These are phyloP conservation scores for Leccinum barrowsii DNA, from an alignment of 768 basidiomycete genomes.

Conservation along the genomic window DNA sequence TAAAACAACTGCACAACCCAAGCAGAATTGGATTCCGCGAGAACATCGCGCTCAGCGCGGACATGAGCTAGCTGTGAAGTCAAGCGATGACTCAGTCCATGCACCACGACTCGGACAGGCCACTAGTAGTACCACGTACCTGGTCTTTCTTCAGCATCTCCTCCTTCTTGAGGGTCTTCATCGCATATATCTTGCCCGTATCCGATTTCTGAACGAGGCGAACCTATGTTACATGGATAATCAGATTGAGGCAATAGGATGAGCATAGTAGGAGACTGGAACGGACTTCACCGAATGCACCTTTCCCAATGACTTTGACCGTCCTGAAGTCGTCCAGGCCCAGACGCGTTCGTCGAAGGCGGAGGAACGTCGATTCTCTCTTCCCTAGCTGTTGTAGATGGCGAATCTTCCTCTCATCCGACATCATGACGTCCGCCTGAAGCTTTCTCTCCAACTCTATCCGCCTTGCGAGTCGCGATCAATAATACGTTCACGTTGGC, in stretches of 20 bases:
- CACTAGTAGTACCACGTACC: constrained; percentile 39
- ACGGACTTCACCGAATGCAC: constrained; percentile 94
- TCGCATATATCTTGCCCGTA: constrained; percentile 97
- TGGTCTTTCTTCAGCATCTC: constrained; percentile 99
- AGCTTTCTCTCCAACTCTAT: constrained; percentile 83
- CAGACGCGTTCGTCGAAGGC: constrained; percentile 83
- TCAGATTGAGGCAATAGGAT: not conserved
- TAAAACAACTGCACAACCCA: constrained; percentile 98
- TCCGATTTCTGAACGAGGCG: constrained; percentile 95
- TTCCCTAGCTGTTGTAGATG: constrained; percentile 81
- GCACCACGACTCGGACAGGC: not conserved
- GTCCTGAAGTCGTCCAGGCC: constrained; percentile 92
- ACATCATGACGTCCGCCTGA: constrained; percentile 60
- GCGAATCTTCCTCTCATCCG: constrained; percentile 83
- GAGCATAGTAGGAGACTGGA: not conserved
- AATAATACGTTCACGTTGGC: not conserved
- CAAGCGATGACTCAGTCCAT: constrained; percentile 2
- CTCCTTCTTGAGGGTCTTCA: constrained; percentile 96
- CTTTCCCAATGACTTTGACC: constrained; percentile 98
- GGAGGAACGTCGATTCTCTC: constrained; percentile 85
- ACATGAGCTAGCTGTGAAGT: constrained; percentile 85
- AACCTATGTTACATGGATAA: constrained; percentile 42
- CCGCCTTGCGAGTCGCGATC: constrained; percentile 48
- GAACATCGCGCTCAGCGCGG: constrained; percentile 93
- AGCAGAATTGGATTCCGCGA: constrained; percentile 90